Evolutionary conservation across 108 stramenopile genomes (phyloP).

Genomic region (Nitzschia sp.): DNA sequence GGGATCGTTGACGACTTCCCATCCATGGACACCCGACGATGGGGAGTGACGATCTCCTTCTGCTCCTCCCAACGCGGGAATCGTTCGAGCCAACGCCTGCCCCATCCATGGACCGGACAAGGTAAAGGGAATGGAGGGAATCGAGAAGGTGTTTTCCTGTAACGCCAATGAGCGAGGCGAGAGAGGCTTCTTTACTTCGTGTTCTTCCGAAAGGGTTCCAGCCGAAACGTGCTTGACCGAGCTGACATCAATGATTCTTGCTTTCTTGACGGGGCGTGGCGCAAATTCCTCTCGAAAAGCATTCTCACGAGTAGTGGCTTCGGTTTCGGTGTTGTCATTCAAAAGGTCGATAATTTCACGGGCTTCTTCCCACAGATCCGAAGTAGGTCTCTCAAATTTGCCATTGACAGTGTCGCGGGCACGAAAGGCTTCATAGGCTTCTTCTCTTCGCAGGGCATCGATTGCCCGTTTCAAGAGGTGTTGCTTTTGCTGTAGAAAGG

Average conservation of each 20-base stretch:
- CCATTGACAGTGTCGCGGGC: constrained; percentile 14
- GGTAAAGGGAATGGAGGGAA: not conserved
- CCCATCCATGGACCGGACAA: not conserved
- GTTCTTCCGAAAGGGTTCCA: not conserved
- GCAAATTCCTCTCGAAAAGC: not conserved
- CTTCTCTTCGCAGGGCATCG: constrained; percentile 1
- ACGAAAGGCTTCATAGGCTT: constrained; percentile 19
- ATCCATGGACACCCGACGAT: not conserved
- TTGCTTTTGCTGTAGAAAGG: constrained; percentile 20
- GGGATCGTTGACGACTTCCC: constrained; percentile 4
- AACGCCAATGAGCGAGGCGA: not conserved
- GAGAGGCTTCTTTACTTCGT: not conserved
- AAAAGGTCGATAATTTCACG: constrained; percentile 7
- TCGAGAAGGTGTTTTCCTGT: not conserved
- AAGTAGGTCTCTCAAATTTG: not conserved
- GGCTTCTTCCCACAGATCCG: constrained; percentile 13
- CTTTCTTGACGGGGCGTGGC: not conserved
- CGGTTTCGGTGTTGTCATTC: not conserved
- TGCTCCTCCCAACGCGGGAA: not conserved
- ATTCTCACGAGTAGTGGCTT: not conserved
- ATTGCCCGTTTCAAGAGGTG: constrained; percentile 6
- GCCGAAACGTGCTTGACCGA: constrained; percentile 9
- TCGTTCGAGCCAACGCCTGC: not conserved
- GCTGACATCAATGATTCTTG: constrained; percentile 24
- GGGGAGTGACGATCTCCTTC: not conserved